Evolutionary conservation across 2,329 filamentous ascomycete genomes (phyloP), one percentile per base, ranked within the genome.

Genomic region (Ophiostoma himal-ulmi): DNA sequence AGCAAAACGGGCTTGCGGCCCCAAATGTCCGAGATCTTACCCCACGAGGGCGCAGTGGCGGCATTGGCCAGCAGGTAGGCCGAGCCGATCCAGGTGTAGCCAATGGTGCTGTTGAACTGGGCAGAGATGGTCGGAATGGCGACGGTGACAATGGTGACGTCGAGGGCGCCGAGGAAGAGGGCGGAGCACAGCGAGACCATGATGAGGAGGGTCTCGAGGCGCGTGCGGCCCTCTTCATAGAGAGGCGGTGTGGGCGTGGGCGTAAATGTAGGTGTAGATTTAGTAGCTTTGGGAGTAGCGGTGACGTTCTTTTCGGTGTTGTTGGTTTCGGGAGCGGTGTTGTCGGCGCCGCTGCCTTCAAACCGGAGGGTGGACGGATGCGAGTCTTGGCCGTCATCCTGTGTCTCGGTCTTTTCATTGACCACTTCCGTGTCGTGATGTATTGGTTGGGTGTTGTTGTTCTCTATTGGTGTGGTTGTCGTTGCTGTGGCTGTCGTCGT

Each of bases 51-150:
- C 0, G 85, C 86, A 1, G 83, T 83, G 0, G 90, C 88, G 0
- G 90, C 88, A 75, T 87, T 88, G 20, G 88, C 89, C 13, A 94
- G 85, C 3, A 93, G 81, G 77, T 91, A 94, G 0, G 91, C 87
- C 37, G 85, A 88, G 0, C 91, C 91, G 72, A 94, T 90, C 92
- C 91, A 94, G 17, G 88, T 88, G 78, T 93, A 94, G 7, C 89
- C 89, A 0, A 86, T 81, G 20, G 85, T 86, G 39, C 86, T 89
- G 67, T 85, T 76, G 52, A 92, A 84, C 37, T 89, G 82, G 2
- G 78, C 77, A 2, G 84, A 81, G 67, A 90, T 89, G 10, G 85
- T 85, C 0, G 88, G 88, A 7, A 89, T 81, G 0, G 87, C 85
- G 0, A 88, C 88, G 1, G 87, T 84, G 39, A 89, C 81, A 74